Evolutionary conservation across 768 basidiomycete genomes (phyloP), one percentile per base, ranked within the genome.

Genomic region (Lentinula sp.): DNA sequence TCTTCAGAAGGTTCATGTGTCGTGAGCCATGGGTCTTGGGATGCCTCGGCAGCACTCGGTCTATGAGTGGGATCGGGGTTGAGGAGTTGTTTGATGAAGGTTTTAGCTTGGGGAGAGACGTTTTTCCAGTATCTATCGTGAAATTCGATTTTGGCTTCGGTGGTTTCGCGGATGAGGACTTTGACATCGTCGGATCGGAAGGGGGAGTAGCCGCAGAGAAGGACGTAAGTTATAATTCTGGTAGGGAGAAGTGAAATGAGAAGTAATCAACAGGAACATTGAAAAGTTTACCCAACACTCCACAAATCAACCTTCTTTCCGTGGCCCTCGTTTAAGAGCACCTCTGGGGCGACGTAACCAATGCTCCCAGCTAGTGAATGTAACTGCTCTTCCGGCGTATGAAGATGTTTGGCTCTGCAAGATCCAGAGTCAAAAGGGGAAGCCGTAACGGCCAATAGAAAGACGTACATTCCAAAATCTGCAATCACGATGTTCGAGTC

Each of bases 81-180:
- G 6, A 98, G 76, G 28, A 97, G 74, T 0, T 76, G 70, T 64
- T 76, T 80, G 69, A 98, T 89, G 68, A 99, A 98, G 31, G 80
- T 74, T 70, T 96, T 98, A 10, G 94, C 95, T 74, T 87, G 82
- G 2, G 76, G 69, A 2, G 91, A 92, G 42, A 96, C 83, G 62
- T 96, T 97, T 73, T 85, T 84, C 97, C 97, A 99, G 64, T 95
- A 99, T 37, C 86, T 81, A 32, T 95, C 91, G 65, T 98, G 96
- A 70, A 99, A 98, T 65, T 90, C 88, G 51, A 98, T 81, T 66
- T 85, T 87, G 0, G 88, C 95, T 40, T 82, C 84, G 0, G 85
- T 88, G n/a, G 93, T 96, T 72, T 98, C 94, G 34, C 84, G 81
- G 56, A 90, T 79, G 40, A 98, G 81, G 52, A 86, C 83, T 61